Evolutionary conservation across 176 grass and related monocot genomes (phyloP), one percentile per base, ranked within the genome.

Genomic region (Elaeis guineensis): DNA sequence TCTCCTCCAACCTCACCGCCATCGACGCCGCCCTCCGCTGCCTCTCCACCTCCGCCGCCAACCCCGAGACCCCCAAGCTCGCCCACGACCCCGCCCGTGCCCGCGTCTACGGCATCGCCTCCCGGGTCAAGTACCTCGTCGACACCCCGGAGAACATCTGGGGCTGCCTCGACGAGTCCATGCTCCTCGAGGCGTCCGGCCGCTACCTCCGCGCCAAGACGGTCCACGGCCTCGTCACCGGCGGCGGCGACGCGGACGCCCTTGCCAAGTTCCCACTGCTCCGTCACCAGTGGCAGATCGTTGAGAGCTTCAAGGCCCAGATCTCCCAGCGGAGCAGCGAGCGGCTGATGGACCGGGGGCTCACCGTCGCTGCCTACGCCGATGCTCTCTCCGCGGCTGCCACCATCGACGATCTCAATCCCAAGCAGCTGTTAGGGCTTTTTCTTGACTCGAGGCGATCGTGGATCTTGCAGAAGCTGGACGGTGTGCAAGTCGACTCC

Each of bases 141-240:
- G 93, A 98, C 79, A 92, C 93, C 3, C 87, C 93, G 21, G 93
- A 98, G 79, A 87, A 92, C 81, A 98, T 98, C 57, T 98, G 94
- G 94, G 94, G 94, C 3, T 79, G 87, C 25, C 83, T 98, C 14
- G 94, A 98, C 55, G 88, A 98, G 67, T 86, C 87, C 19, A 59
- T 89, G 64, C 85, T 98, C 52, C 88, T 86, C 24, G 93, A 98
- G 75, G 87, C 87, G 49, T 86, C 87, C 39, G 81, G 93, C 19
- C 85, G 93, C 52, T 92, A 92, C 74, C 77, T 83, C 49, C 84
- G 87, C 9, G 81, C 93, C 25, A 77, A 72, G 62, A 74, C 71
- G 59, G 93, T 98, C 57, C 82, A 98, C 72, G 74, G 76, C 25
- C 59, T 90, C 68, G 69, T 98, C 67, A 71, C 71, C 28, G 58